These are phyloP conservation scores for Ceratocystis colombiana DNA, from an alignment of 2,329 filamentous ascomycete species.

Conservation along the genomic window DNA sequence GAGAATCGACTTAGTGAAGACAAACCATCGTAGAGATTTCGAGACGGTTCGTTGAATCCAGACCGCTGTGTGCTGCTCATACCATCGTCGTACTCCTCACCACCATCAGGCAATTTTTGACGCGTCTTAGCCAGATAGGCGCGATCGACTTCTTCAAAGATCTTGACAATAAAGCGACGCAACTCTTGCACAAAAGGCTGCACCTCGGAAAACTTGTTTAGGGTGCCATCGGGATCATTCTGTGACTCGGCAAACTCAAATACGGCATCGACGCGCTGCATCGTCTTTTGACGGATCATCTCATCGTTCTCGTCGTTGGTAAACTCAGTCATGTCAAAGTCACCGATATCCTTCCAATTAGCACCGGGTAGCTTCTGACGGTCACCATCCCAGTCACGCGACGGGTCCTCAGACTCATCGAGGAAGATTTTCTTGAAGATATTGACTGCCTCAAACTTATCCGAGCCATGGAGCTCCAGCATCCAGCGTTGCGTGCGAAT, in stretches of 20 bases:
- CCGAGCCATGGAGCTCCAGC: conserved; percentile 26
- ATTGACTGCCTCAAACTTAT: conserved; percentile 26
- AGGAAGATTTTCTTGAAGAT: conserved; percentile 32
- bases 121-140: conserved; percentile 25
- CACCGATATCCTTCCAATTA: conserved; percentile 24
- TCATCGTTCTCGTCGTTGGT: conserved; percentile 22
- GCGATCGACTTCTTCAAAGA: conserved; percentile 25
- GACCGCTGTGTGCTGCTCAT: conserved; percentile 15
- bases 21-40: conserved; percentile 24
- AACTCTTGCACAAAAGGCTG: conserved; percentile 24
- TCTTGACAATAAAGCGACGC: conserved; percentile 22
- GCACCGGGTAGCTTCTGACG: conserved; percentile 17
- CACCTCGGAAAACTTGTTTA: conserved; percentile 23
- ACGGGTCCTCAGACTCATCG: conserved; percentile 29
- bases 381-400: conserved; percentile 27
- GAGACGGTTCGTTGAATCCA: conserved; percentile 21
- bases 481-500: conserved; percentile 35
- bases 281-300: conserved; percentile 18
- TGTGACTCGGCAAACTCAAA: conserved; percentile 20
- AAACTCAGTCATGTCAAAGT: conserved; percentile 22
- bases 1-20: conserved; percentile 24
- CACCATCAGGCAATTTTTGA: conserved; percentile 24
- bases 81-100: conserved; percentile 18
- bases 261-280: conserved; percentile 20
- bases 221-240: conserved; percentile 18